phyloP scores from a whole-genome alignment of 2,329 filamentous ascomycete genomes.

The Talaromyces sp. region DNA sequence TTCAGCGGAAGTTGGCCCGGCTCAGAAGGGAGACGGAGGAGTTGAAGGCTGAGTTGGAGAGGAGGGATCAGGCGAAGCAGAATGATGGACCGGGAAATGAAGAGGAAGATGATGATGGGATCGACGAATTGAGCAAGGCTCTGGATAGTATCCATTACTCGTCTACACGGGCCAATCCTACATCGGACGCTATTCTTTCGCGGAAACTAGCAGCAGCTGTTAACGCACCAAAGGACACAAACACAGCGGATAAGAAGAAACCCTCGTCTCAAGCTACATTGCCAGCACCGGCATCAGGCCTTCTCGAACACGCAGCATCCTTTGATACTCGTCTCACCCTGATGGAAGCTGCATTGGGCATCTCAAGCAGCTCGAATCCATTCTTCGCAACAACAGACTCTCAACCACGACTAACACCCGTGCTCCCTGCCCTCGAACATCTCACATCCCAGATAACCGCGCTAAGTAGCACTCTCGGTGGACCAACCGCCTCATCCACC shows the following conservation, averaged over 20 bases:
- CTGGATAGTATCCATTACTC: slow-evolving; percentile 60
- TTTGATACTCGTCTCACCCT: slow-evolving; percentile 79
- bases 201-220: slow-evolving; percentile 29
- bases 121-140: slow-evolving; percentile 67
- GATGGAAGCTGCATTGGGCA: slow-evolving; percentile 77
- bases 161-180: neutral
- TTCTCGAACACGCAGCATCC: slow-evolving; percentile 75
- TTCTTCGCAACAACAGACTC: slow-evolving; percentile 45
- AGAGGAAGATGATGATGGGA: slow-evolving; percentile 51
- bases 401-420: slow-evolving; percentile 56
- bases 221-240: slow-evolving; percentile 14
- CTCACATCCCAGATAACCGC: slow-evolving; percentile 78
- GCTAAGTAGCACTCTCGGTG: slow-evolving; percentile 53
- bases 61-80: slow-evolving; percentile 50
- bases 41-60: slow-evolving; percentile 54
- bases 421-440: slow-evolving; percentile 76
- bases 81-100: slow-evolving; percentile 46
- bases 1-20: slow-evolving; percentile 76
- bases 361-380: slow-evolving; percentile 66
- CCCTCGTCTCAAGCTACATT: slow-evolving; percentile 12
- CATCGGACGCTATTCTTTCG: slow-evolving; percentile 34
- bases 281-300: slow-evolving; percentile 40
- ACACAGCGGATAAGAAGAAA: neutral
- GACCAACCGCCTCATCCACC: slow-evolving; percentile 19
- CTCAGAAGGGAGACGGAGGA: slow-evolving; percentile 79